Base-by-base conservation (phyloP, 2,329 filamentous ascomycete species). In the Tolypocladium ophioglossoides region DNA sequence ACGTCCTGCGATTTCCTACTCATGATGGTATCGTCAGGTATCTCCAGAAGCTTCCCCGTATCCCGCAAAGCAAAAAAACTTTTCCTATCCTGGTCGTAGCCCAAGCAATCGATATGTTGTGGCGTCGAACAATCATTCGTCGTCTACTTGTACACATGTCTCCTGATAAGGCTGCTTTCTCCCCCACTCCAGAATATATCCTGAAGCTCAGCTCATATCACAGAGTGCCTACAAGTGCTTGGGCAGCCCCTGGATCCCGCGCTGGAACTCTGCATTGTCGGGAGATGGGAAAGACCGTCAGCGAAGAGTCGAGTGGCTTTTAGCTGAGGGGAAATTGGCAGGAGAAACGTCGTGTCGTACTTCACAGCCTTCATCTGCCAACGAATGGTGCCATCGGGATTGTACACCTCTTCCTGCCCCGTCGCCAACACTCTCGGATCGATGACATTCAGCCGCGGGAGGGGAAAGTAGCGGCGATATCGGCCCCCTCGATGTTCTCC, bases 381-480 rank as follows among this genome's bases (percentile, higher is more conserved):
- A 6, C 55, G 61, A 34, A 65, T 58, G 30, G 60, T 58, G 9
- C 58, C 61, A 47, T 67, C 61, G 39, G 57, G 35, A 44, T 61
- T 60, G 51, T 49, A 61, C 20, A 52, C 54, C 32, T 56, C 52
- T 18, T 57, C 57, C 10, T 51, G 51, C 1, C 55, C 47, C 12
- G 53, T 52, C 30, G 44, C 44, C 16, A 38, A 40, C 35, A 59
- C 49, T 20, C 50, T 54, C 10, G 49, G 35, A 18, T 61, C 57
- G 22, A 59, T 38, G 20, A 60, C 16, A 41, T 63, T 62, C 35
- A 67, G 57, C 20, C 63, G 64, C 34, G 70, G 70, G 3, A 65
- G 56, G 41, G 70, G 70, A 24, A 72, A 59, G 35, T 59, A 63
- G n/a, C 68, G 66, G 22, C 61, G 56, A 44, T 62, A 55, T 47